These are phyloP conservation scores for Blastobotrys raffinosifermentans DNA, from an alignment of 1,139 yeast genomes.

Conservation along the genomic window DNA sequence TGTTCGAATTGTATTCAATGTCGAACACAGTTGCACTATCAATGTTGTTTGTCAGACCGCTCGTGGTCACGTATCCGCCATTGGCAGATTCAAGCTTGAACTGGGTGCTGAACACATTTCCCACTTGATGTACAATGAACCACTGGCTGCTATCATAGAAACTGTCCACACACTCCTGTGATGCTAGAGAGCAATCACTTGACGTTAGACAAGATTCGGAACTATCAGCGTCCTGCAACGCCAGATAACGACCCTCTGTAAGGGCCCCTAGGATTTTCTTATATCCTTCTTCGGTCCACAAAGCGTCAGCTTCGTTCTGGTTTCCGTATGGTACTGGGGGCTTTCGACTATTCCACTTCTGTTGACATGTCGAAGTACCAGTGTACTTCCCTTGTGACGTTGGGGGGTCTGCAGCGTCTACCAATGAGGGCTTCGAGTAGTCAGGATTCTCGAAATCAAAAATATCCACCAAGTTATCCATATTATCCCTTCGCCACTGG, in stretches of 20 bases:
- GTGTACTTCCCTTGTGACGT: constrained; percentile 1
- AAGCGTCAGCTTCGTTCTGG: constrained; percentile 9
- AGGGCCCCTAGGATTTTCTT: constrained; percentile 22
- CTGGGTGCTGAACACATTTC: no score
- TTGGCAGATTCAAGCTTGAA: no score
- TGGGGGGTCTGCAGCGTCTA: constrained; percentile 11
- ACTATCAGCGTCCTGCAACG: constrained; percentile 9
- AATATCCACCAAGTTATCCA: constrained; percentile 22
- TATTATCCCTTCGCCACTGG: constrained; percentile 24
- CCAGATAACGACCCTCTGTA: constrained; percentile 26
- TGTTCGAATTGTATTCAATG: no score
- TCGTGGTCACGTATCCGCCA: no score
- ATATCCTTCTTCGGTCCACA: constrained; percentile 22
- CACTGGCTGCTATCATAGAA: no score
- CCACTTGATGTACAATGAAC: no score
- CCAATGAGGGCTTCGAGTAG: constrained; percentile 14
- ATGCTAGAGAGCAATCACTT: no score
- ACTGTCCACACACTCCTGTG: no score
- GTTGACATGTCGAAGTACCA: constrained; percentile 7
- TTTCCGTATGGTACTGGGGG: constrained; percentile 11
- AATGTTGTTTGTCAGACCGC: no score
- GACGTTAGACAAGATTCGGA: no score
- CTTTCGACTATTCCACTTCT: constrained; percentile 3
- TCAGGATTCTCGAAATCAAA: constrained; percentile 22
- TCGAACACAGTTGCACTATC: no score